Percentiles rank a stretch among this genome's conserved stretches.
Evolutionary conservation across 306 rosid genomes (phyloP).

Genomic region (Glycine soja): DNA sequence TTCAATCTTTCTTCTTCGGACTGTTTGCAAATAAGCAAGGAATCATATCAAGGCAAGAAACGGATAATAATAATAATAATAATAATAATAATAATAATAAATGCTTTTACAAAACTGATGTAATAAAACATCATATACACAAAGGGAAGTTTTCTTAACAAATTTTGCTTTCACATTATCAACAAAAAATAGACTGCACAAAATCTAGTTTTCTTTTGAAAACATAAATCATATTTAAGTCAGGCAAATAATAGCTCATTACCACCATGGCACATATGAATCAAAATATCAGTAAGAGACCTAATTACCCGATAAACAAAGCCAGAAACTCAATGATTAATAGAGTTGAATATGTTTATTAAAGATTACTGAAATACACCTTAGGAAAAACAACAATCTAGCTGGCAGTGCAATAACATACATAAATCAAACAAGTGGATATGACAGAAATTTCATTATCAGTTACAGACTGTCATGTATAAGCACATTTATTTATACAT

Average conservation of each 20-base stretch:
- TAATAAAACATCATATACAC: conserved; percentile 2
- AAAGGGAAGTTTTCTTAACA: not conserved
- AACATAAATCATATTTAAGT: conserved; percentile 13
- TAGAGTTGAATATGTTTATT: conserved; percentile 24
- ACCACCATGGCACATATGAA: conserved; percentile 16
- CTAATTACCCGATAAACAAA: conserved; percentile 24
- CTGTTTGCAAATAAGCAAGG: conserved; percentile 55
- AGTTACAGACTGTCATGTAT: conserved; percentile 32
- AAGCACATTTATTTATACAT: conserved; percentile 9
- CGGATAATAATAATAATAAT: not conserved
- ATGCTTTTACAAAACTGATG: conserved; percentile 32
- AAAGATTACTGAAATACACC: conserved; percentile 25
- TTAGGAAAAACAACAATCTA: not conserved
- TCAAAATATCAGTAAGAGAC: conserved; percentile 10
- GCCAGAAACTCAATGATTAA: conserved; percentile 34
- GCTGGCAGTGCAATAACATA: conserved; percentile 5
- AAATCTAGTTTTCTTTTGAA: conserved; percentile 3
- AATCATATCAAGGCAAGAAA: conserved; percentile 23
- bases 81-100: too few relatives aligned
- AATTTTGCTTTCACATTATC: not conserved
- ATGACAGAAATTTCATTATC: conserved; percentile 22
- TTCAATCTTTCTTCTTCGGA: conserved; percentile 90
- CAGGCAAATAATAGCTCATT: not conserved
- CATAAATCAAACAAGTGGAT: conserved; percentile 25
- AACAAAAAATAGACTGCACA: conserved; percentile 10